Conservation (phyloP, 768 basidiomycete species). For the Lactifluus pinguis region DNA sequence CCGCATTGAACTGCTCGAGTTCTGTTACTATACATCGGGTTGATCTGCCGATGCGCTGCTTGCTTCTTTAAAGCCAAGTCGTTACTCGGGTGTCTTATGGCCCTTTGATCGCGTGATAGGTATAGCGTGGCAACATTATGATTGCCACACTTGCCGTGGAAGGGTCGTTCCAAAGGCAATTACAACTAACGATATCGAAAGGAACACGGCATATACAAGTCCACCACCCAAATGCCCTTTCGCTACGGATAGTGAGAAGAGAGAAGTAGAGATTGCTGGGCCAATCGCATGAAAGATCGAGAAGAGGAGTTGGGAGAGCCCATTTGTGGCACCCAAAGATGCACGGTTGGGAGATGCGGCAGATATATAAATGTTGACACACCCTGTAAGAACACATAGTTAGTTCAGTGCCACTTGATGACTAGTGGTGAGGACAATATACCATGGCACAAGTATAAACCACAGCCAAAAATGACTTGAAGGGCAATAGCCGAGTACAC, state of each 20-base stretch:
- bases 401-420: background rate
- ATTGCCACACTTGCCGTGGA: constrained; percentile 24
- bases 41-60: no score
- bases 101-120: no score
- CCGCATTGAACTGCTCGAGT: no score
- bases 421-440: constrained; percentile 20
- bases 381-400: constrained; percentile 40
- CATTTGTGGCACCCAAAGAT: no score
- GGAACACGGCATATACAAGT: constrained; percentile 42
- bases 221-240: constrained; percentile 42
- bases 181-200: constrained; percentile 24
- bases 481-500: no score
- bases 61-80: background rate
- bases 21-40: no score
- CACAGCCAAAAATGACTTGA: constrained; percentile 32
- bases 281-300: constrained; percentile 39
- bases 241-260: constrained; percentile 55
- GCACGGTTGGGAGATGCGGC: no score
- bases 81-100: background rate
- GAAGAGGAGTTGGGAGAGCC: constrained; percentile 26
- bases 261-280: constrained; percentile 26
- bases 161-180: constrained; percentile 26
- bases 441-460: constrained; percentile 50
- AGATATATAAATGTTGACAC: constrained; percentile 62
- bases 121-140: background rate